Evolutionary conservation across 805 yeast species (phyloP).

Genomic region (Yamadazyma akitaensis): DNA sequence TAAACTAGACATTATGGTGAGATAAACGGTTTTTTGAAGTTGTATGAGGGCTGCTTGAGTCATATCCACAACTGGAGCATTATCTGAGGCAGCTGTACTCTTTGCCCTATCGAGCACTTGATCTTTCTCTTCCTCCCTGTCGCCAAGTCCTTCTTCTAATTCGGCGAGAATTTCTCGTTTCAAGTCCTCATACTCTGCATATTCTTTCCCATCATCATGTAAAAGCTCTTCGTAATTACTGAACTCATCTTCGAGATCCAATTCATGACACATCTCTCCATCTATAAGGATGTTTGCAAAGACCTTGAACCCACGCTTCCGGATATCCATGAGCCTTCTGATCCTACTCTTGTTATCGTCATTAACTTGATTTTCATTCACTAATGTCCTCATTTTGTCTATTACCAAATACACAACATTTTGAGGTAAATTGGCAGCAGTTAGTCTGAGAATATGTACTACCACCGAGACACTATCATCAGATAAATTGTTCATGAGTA

Average conservation of each 20-base stretch:
- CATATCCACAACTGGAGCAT: conserved; percentile 44
- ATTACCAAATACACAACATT: conserved; percentile 49
- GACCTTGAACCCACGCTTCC: conserved; percentile 13
- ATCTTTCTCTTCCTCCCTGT: neutral
- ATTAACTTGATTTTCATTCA: conserved; percentile 50
- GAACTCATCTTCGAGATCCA: conserved; percentile 52
- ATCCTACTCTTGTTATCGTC: conserved; percentile 44
- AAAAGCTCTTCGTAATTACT: conserved; percentile 44
- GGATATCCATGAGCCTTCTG: conserved; percentile 44
- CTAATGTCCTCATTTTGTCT: conserved; percentile 57
- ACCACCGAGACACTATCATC: conserved; percentile 57
- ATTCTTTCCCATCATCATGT: conserved; percentile 39
- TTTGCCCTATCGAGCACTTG: neutral
- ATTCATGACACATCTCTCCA: conserved; percentile 35
- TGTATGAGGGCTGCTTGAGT: conserved; percentile 62
- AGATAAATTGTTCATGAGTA: conserved; percentile 41
- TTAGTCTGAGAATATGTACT: conserved; percentile 44
- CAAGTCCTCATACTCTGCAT: conserved; percentile 48
- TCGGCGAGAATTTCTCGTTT: conserved; percentile 47
- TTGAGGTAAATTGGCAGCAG: conserved; percentile 52
- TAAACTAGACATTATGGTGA: conserved; percentile 85
- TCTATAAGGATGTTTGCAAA: conserved; percentile 8
- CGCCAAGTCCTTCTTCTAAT: conserved; percentile 5
- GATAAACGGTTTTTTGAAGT: conserved; percentile 72
- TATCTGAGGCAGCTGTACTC: neutral